Evolutionary conservation across 2,329 filamentous ascomycete genomes (phyloP).

Genomic region (Curvularia verruculosa): DNA sequence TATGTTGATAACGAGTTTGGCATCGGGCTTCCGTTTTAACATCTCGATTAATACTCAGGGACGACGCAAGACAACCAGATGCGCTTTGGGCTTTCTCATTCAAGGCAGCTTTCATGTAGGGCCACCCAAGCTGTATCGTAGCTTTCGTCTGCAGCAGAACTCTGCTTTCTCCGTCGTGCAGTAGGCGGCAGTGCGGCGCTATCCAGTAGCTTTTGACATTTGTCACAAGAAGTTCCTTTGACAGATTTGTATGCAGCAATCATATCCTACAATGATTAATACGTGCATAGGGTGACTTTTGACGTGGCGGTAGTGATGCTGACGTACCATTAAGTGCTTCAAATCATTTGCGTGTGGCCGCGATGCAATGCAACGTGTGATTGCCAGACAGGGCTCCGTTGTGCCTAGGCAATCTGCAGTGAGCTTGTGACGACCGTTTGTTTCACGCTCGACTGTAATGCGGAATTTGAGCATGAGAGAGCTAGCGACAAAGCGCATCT

Average conservation of each 20-base stretch:
- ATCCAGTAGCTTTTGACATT: constrained; percentile 43
- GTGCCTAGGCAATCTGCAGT: constrained; percentile 42
- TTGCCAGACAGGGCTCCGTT: constrained; percentile 32
- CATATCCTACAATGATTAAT: constrained; percentile 44
- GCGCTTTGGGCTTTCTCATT: neutral
- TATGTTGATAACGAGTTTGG: constrained; percentile 6
- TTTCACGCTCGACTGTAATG: constrained; percentile 35
- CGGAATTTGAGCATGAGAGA: constrained; percentile 35
- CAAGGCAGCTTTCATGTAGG: constrained; percentile 46
- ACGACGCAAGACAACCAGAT: neutral
- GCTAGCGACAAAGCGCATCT: constrained; percentile 39
- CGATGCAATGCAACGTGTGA: constrained; percentile 45
- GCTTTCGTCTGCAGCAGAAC: constrained; percentile 23
- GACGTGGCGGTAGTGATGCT: neutral
- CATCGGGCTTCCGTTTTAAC: neutral
- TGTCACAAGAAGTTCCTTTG: constrained; percentile 39
- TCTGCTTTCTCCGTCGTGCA: constrained; percentile 41
- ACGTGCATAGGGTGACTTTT: neutral
- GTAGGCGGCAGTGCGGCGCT: constrained; percentile 30
- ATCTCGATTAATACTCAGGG: neutral
- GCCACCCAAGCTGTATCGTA: constrained; percentile 41
- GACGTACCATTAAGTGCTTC: constrained; percentile 43
- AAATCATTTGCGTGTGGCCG: constrained; percentile 42
- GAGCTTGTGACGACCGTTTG: constrained; percentile 34
- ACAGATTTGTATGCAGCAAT: constrained; percentile 47